Base-by-base conservation (phyloP, 106 monocot genomes). In the Acanthochlamys bracteata region DNA sequence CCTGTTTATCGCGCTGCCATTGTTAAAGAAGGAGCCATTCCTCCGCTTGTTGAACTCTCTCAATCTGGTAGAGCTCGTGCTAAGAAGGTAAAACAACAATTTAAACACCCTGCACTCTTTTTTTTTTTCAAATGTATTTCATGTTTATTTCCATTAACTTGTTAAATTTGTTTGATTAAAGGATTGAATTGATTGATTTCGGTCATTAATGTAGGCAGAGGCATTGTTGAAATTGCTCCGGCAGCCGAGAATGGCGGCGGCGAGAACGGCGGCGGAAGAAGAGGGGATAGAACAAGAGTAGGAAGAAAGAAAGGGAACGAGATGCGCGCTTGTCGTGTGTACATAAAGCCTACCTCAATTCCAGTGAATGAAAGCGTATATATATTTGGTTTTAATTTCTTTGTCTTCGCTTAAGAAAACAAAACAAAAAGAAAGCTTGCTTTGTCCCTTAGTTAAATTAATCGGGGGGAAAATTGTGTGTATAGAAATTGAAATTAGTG, bases 41-140 rank as follows among this genome's bases (percentile, higher is more conserved):
- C 80, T 9, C 84, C 84, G 39, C 84, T 84, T 69, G 70, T 84
- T 65, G 76, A 73, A 19, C 69, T 84, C 27, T 84, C 84, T 41
- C 84, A 84, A 41, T 80, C 84, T 53, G 60, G 76, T 66, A 42
- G 69, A 39, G 23, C 70, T 20, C 64, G 61, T 12, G 63, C 80
- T 45, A 80, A 80, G 40, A 57, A 76, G 76, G 77, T 80, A 49
- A 12, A 1, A 49, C 49, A 49, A 49, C 17, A 49, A 49, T 4
- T 49, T 10, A 14, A 49, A 49, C 17, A 14, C 13, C 7, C 7
- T 45, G 13, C 13, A 7, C 43, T 9, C 7, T 45, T 45, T 45
- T 45, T 45, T 49, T 49, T 10, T 49, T 49, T 49, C 49, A 2
- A 10, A 17, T 49, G 6, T 12, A 14, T 4, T 17, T 49, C 49